Conservation (phyloP, 768 basidiomycete genomes). For the Amanita molliuscula region DNA sequence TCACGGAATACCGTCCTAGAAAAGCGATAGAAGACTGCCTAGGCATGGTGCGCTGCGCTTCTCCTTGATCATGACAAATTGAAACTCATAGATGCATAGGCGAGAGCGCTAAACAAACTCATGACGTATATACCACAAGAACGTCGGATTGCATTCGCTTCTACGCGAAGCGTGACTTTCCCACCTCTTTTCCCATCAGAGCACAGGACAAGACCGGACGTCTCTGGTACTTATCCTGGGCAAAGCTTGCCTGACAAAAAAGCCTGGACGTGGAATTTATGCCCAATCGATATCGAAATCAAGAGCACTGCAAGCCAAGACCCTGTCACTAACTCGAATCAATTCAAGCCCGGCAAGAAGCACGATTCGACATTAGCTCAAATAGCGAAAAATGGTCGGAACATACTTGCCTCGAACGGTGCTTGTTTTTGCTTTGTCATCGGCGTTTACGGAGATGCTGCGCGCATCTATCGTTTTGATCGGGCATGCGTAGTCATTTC, state of each 20-base stretch:
- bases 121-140: not conserved
- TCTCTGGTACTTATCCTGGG: not conserved
- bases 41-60: not conserved
- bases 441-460: not conserved
- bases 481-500: not conserved
- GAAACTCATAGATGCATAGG: not conserved
- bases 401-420: not conserved
- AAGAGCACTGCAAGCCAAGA: not conserved
- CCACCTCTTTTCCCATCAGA: not conserved
- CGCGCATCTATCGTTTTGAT: slow-evolving; percentile 1
- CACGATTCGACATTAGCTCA: not conserved
- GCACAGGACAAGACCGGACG: not conserved
- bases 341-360: not conserved
- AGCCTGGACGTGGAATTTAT: not conserved
- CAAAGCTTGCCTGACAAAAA: too few relatives aligned
- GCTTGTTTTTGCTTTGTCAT: not conserved
- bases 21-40: not conserved
- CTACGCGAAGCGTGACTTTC: not conserved
- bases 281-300: not conserved
- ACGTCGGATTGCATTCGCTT: not conserved
- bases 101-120: not conserved
- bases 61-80: not conserved
- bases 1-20: not conserved
- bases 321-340: not conserved
- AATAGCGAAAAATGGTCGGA: not conserved